A percentile compares a stretch with the other conserved stretches of the same genome.
Conservation (phyloP, 208 protist species). For the Acanthamoeba rhysodes region DNA sequence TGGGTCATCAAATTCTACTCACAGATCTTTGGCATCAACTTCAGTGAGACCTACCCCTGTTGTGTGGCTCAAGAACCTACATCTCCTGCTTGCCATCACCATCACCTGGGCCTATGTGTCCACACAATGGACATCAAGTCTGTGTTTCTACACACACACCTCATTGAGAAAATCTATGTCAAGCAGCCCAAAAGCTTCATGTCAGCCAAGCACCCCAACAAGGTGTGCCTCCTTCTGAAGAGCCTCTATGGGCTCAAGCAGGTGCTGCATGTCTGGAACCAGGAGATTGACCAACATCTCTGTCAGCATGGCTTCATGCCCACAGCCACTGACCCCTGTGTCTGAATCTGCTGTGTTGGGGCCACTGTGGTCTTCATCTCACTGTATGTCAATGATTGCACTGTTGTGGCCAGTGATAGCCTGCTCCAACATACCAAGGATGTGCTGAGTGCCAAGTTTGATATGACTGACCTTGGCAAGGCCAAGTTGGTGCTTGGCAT, state of each 20-base stretch:
- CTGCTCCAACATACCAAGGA: neutral
- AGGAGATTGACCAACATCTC: neutral
- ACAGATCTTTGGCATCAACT: neutral
- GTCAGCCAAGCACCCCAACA: neutral
- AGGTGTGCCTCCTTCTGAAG: neutral
- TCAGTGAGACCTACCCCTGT: neutral
- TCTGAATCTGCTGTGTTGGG: neutral
- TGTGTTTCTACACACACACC: neutral
- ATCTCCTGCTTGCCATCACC: neutral
- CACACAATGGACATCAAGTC: neutral
- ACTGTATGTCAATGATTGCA: neutral
- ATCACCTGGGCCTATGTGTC: neutral
- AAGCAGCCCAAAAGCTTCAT: neutral
- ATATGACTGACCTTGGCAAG: neutral
- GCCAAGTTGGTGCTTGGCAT: neutral
- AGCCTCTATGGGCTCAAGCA: neutral
- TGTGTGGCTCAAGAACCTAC: neutral
- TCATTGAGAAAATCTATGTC: neutral
- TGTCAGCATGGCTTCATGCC: neutral
- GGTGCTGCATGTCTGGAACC: neutral
- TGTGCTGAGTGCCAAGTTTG: neutral
- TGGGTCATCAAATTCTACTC: neutral
- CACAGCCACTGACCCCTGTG: neutral
- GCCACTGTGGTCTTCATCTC: neutral
- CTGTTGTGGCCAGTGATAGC: neutral